Evolutionary conservation across 2,329 filamentous ascomycete species (phyloP).

Genomic region (Fusarium piperis): DNA sequence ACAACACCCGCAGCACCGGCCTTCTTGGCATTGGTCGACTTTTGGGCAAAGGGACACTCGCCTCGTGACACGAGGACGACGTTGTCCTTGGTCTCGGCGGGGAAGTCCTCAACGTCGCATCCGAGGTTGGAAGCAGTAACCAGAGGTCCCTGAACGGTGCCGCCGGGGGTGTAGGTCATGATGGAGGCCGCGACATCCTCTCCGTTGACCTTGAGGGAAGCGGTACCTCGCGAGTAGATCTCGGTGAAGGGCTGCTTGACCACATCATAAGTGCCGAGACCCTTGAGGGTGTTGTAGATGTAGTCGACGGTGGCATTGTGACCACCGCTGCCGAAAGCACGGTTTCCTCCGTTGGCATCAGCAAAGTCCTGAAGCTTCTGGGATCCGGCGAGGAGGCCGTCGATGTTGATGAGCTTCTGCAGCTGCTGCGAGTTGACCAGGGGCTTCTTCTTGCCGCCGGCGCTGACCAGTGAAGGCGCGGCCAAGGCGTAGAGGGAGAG

Average conservation of each 20-base stretch:
- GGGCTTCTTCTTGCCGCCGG: constrained; percentile 40
- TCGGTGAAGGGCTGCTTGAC: constrained; percentile 57
- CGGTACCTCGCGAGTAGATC: constrained; percentile 48
- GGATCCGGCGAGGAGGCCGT: constrained; percentile 54
- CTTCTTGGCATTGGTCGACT: constrained; percentile 63
- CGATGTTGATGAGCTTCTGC: constrained; percentile 51
- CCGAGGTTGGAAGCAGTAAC: constrained; percentile 62
- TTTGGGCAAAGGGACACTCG: constrained; percentile 65
- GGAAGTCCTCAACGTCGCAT: constrained; percentile 63
- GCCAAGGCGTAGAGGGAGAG: constrained; percentile 41
- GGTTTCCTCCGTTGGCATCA: constrained; percentile 53
- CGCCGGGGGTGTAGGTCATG: constrained; percentile 63
- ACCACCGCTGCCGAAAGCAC: constrained; percentile 55
- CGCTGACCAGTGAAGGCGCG: constrained; percentile 35
- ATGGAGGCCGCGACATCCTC: constrained; percentile 39
- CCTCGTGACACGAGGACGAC: constrained; percentile 71
- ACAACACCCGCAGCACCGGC: constrained; percentile 67
- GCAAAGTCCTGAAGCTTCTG: constrained; percentile 58
- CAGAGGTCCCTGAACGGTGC: constrained; percentile 52
- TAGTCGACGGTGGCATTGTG: constrained; percentile 59
- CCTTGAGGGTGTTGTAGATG: constrained; percentile 52
- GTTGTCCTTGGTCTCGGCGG: constrained; percentile 60
- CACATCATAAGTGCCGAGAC: constrained; percentile 54
- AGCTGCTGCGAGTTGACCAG: constrained; percentile 52
- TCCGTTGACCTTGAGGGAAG: constrained; percentile 45